phyloP scores from a whole-genome alignment of 2,329 filamentous ascomycete genomes.

The Atkinsonella texensis region DNA sequence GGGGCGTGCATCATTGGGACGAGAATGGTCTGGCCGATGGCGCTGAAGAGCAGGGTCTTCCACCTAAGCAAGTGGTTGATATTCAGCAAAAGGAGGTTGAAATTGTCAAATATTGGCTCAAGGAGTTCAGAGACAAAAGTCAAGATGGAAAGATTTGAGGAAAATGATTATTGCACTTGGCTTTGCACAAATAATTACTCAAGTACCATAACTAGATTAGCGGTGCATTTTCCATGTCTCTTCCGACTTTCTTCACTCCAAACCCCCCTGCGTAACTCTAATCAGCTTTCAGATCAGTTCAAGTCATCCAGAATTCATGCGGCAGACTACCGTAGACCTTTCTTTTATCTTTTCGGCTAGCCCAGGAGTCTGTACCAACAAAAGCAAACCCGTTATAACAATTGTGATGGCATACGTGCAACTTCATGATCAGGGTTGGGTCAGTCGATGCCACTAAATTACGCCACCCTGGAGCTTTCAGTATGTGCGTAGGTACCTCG shows the following conservation, averaged over 20 bases:
- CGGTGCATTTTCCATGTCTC: background rate
- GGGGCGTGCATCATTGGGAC: conserved; percentile 76
- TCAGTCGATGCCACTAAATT: too few species aligned
- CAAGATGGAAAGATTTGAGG: background rate
- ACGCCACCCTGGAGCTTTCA: too few species aligned
- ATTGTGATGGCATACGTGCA: too few species aligned
- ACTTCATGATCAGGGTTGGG: too few species aligned
- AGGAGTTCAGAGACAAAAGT: conserved; percentile 30
- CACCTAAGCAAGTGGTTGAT: conserved; percentile 44
- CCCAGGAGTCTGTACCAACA: conserved; percentile 28
- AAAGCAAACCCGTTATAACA: conserved; percentile 12
- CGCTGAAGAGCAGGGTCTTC: conserved; percentile 44
- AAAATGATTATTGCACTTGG: background rate
- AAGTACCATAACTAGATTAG: background rate
- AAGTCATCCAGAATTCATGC: conserved; percentile 29
- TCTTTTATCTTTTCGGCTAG: conserved; percentile 24
- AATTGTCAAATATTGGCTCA: conserved; percentile 57
- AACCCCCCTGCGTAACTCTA: conserved; percentile 13
- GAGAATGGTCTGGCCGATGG: conserved; percentile 50
- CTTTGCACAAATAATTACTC: background rate
- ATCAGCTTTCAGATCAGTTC: conserved; percentile 22
- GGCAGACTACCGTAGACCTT: conserved; percentile 26
- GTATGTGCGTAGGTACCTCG: too few species aligned
- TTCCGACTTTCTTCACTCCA: background rate
- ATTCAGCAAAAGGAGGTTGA: conserved; percentile 45